phyloP scores from a whole-genome alignment of 1,284 basidiomycete genomes.

The Sporisorium scitamineum region DNA sequence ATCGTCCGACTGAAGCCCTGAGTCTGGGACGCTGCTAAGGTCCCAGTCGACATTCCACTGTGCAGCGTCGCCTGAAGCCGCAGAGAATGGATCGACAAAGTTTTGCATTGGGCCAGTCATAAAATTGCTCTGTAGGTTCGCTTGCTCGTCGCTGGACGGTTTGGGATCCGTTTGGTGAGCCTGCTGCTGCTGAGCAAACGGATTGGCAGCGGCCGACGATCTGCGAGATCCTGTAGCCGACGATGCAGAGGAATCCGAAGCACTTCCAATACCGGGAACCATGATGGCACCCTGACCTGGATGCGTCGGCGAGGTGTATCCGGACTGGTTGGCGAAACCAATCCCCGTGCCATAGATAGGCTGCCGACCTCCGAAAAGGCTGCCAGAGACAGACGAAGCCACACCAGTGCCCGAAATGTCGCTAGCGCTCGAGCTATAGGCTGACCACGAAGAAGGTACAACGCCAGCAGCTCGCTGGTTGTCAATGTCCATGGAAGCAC shows the following conservation, averaged over 20 bases:
- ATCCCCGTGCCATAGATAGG: constrained; percentile 22
- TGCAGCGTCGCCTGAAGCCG: constrained; percentile 6
- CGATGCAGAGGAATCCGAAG: constrained; percentile 33
- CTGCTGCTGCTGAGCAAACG: constrained; percentile 28
- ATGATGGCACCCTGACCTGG: constrained; percentile 13
- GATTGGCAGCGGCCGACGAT: constrained; percentile 16
- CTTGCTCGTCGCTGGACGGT: constrained; percentile 7
- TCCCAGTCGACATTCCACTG: constrained; percentile 50
- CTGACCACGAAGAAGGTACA: constrained; percentile 29
- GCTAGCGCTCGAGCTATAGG: constrained; percentile 41
- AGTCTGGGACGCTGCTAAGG: constrained; percentile 37
- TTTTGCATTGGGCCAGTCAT: constrained; percentile 23
- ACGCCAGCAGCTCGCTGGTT: constrained; percentile 16
- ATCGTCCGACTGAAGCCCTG: constrained; percentile 25
- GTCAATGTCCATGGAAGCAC: constrained; percentile 37
- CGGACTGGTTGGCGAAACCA: constrained; percentile 15
- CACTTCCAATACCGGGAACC: constrained; percentile 19
- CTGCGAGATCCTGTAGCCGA: constrained; percentile 33
- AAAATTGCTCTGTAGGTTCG: constrained; percentile 13
- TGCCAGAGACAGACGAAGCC: constrained; percentile 8
- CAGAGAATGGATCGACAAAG: constrained; percentile 33
- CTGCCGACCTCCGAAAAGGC: constrained; percentile 9
- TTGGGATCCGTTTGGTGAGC: constrained; percentile 13
- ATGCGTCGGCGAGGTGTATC: constrained; percentile 19
- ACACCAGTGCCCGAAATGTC: constrained; percentile 28